These are phyloP conservation scores for Starmerella lactis-condensi DNA, from an alignment of 805 yeast species.

Conservation along the genomic window DNA sequence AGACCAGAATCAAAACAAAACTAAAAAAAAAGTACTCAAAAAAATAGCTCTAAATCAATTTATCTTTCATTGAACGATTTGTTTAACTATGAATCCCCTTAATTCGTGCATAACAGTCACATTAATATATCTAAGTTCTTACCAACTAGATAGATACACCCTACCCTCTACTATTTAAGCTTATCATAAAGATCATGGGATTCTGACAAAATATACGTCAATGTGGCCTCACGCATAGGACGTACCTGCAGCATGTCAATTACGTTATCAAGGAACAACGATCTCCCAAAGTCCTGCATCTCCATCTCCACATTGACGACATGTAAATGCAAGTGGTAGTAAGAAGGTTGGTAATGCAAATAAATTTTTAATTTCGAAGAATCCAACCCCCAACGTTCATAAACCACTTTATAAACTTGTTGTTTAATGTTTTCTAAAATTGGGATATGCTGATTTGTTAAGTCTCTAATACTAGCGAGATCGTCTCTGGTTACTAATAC, in stretches of 20 bases:
- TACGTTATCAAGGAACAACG: constrained; percentile 61
- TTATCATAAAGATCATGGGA: constrained; percentile 41
- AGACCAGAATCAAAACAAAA: no score
- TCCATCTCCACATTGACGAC: constrained; percentile 54
- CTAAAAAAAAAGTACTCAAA: no score
- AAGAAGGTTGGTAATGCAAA: constrained; percentile 85
- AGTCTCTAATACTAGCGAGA: constrained; percentile 57
- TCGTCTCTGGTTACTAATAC: constrained; percentile 50
- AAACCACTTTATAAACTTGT: constrained; percentile 32
- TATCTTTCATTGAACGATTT: no score
- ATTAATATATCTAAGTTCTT: no score
- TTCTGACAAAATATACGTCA: constrained; percentile 56
- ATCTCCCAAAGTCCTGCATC: constrained; percentile 66
- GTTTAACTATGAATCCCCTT: no score
- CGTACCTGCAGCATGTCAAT: constrained; percentile 45
- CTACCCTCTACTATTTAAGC: no score
- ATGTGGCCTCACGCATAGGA: constrained; percentile 37
- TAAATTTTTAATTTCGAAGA: constrained; percentile 51
- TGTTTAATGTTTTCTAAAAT: constrained; percentile 35
- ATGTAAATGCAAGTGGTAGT: constrained; percentile 89
- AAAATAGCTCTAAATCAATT: no score
- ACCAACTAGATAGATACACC: no score
- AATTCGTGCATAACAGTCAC: no score
- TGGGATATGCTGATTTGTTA: constrained; percentile 38
- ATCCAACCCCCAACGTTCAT: constrained; percentile 30